Conservation (phyloP, 1,284 basidiomycete species). For the Naganishia sp. region DNA sequence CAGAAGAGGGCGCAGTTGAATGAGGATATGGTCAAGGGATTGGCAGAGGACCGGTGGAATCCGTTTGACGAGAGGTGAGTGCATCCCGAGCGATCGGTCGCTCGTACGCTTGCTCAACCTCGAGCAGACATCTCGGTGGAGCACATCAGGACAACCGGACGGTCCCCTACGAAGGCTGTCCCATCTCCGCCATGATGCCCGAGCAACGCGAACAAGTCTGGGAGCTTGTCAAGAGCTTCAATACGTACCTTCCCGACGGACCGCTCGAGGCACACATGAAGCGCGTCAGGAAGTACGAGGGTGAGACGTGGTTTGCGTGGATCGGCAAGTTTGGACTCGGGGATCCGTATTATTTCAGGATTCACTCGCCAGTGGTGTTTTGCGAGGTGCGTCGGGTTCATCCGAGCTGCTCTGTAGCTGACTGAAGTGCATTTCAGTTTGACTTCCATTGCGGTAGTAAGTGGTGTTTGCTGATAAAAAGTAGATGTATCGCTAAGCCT, state of each 20-base stretch:
- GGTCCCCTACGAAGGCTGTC: conserved; percentile 46
- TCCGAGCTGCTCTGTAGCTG: neutral
- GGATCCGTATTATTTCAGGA: conserved; percentile 51
- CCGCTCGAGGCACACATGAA: conserved; percentile 41
- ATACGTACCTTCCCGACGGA: conserved; percentile 45
- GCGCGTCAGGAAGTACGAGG: conserved; percentile 37
- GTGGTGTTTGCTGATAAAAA: conserved; percentile 21
- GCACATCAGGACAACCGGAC: conserved; percentile 49
- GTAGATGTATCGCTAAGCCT: conserved; percentile 40
- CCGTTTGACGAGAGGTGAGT: conserved; percentile 47
- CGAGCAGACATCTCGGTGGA: conserved; percentile 43
- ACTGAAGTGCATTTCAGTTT: conserved; percentile 35
- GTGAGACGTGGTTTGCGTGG: conserved; percentile 49
- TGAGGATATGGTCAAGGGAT: conserved; percentile 40
- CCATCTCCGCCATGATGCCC: conserved; percentile 40
- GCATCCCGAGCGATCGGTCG: neutral
- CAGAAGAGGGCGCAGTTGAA: conserved; percentile 43
- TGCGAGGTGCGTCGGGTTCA: conserved; percentile 40
- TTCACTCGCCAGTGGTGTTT: conserved; percentile 48
- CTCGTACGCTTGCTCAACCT: neutral
- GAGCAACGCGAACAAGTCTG: conserved; percentile 43
- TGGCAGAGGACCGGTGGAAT: conserved; percentile 50
- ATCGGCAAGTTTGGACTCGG: conserved; percentile 46
- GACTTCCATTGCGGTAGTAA: conserved; percentile 51
- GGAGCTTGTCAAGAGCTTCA: conserved; percentile 46